Evolutionary conservation across 1,139 yeast genomes (phyloP).

Genomic region (Suhomyces atakaporum): DNA sequence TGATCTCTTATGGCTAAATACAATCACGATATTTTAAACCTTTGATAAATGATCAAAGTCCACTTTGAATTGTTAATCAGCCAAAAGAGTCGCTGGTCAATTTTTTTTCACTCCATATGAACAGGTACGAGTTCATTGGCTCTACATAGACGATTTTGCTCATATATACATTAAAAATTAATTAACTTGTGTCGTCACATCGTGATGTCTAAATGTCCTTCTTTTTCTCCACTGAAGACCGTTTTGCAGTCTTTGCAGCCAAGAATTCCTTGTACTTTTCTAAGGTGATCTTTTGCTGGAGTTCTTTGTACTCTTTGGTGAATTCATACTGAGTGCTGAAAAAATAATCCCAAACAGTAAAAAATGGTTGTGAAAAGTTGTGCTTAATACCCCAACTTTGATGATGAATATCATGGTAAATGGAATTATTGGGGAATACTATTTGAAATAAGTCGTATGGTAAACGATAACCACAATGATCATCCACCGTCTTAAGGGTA

Average conservation of each 20-base stretch:
- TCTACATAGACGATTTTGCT: background rate
- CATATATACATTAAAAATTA: background rate
- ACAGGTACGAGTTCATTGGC: too few relatives aligned
- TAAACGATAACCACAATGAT: slow-evolving; percentile 92
- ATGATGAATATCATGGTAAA: slow-evolving; percentile 96
- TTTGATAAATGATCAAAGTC: too few relatives aligned
- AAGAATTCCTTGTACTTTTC: slow-evolving; percentile 64
- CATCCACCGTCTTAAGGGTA: slow-evolving; percentile 95
- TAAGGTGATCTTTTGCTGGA: slow-evolving; percentile 61
- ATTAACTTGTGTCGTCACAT: background rate
- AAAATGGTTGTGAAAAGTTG: slow-evolving; percentile 96
- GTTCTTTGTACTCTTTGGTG: slow-evolving; percentile 56
- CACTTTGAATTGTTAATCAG: too few relatives aligned
- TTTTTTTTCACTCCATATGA: too few relatives aligned
- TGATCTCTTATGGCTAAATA: too few relatives aligned
- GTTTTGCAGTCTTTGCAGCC: slow-evolving; percentile 33
- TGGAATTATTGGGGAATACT: slow-evolving; percentile 90
- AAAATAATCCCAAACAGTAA: slow-evolving; percentile 85
- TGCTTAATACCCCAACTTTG: slow-evolving; percentile 93
- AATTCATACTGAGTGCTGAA: slow-evolving; percentile 74
- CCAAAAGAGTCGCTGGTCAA: too few relatives aligned
- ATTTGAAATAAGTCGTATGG: slow-evolving; percentile 90
- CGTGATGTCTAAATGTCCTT: slow-evolving; percentile 11
- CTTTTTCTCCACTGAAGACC: slow-evolving; percentile 7
- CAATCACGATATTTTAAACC: too few relatives aligned